These are phyloP conservation scores for Dendrobium catenatum DNA, from an alignment of 106 monocot genomes.

Conservation along the genomic window DNA sequence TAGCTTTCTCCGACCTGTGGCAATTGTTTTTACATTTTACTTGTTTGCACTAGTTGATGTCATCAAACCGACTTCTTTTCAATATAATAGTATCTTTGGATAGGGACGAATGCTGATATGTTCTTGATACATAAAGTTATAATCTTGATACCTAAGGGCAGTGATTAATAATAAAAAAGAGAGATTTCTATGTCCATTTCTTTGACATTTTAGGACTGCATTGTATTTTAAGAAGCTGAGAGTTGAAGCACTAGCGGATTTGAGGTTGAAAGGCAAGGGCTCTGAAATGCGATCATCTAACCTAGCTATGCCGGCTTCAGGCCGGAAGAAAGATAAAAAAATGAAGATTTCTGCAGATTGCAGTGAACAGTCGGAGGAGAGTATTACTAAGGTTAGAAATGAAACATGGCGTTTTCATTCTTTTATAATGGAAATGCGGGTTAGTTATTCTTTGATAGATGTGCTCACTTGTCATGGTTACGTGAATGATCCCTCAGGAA, in stretches of 20 bases:
- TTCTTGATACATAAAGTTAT: not conserved
- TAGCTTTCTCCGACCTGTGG: not conserved
- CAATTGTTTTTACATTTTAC: not conserved
- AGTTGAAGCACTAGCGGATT: not conserved
- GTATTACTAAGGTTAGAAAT: slow-evolving; percentile 15
- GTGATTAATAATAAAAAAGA: not conserved
- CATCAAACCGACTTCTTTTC: not conserved
- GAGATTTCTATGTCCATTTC: not conserved
- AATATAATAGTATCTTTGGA: not conserved
- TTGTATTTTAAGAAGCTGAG: slow-evolving; percentile 14
- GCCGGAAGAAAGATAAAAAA: slow-evolving; percentile 15
- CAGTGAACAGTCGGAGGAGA: slow-evolving; percentile 8
- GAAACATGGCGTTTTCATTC: slow-evolving; percentile 1
- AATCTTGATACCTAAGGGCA: not conserved
- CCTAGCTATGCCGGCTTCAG: slow-evolving; percentile 2
- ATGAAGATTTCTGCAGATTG: slow-evolving; percentile 12
- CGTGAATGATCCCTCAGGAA: slow-evolving; percentile 15
- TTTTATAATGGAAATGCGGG: not conserved
- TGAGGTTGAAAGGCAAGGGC: slow-evolving; percentile 20
- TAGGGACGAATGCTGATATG: not conserved
- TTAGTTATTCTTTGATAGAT: not conserved
- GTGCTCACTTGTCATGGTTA: no score
- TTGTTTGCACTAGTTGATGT: not conserved
- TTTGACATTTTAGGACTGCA: slow-evolving; percentile 14
- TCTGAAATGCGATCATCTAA: slow-evolving; percentile 16